Evolutionary conservation across 805 yeast species (phyloP), one percentile per base, ranked within the genome.

Genomic region (Myxozyma monticola): DNA sequence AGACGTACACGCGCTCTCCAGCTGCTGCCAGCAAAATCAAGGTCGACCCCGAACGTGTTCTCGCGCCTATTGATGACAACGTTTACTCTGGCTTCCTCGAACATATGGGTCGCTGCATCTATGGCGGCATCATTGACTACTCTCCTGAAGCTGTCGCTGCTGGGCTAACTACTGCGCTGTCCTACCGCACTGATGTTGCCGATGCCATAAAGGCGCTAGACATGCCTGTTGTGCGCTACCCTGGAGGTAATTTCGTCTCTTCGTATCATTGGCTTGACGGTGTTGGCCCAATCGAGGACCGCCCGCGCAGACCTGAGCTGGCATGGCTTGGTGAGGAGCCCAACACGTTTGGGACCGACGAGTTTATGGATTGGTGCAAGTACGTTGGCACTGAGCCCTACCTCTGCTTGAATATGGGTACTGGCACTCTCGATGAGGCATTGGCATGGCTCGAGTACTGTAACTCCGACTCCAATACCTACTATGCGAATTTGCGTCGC

Each of bases 31-130:
- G 20, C 9, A n/a, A 20, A 5, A 48, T 45, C 28, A 56, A 55
- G 22, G 56, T 68, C n/a, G 71, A 68, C 41, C 56, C 67, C 4
- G 49, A 47, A n/a, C 54, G 70, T 40, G 60, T 51, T 2, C 29
- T 65, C 12, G 63, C 65, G 3, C 47, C 59, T 1, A 59, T 68
- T 17, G 67, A 66, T 42, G 60, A 57, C 18, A 62, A 61, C 20
- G 64, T 67, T 35, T 68, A 67, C 51, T 59, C 67, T n/a, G 71
- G 71, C 17, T 68, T 68, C 49, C 61, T 66, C n/a, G 71, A 68
- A 44, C 71, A 68, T 53, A 54, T 68, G 50, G 71, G 71, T 14
- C 56, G 71, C 38, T 68, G 71, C 45, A 65, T 68, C 37, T 68
- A 68, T 44, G 71, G 70, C n/a, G 71, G 71, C 10, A 49, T 68